Evolutionary conservation across 805 yeast species (phyloP).

Genomic region (Saturnispora sekii): DNA sequence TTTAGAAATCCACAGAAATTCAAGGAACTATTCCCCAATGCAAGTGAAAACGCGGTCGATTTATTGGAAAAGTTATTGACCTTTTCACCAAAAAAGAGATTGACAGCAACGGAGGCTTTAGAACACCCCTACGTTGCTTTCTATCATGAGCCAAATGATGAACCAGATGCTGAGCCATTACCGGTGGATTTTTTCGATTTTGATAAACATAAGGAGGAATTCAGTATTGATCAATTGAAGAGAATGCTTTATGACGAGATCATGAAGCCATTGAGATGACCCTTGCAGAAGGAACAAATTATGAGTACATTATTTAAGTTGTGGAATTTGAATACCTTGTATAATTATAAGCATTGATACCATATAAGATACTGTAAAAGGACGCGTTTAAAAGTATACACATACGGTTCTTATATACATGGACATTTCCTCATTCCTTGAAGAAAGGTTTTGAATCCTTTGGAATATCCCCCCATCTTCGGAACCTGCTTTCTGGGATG

Average conservation of each 20-base stretch:
- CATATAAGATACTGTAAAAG: neutral
- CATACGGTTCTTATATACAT: neutral
- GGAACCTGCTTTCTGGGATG: slow-evolving; percentile 32
- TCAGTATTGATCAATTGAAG: slow-evolving; percentile 69
- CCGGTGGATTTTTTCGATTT: slow-evolving; percentile 85
- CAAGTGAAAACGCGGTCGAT: slow-evolving; percentile 62
- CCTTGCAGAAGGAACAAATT: too few species aligned
- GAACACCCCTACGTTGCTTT: slow-evolving; percentile 74
- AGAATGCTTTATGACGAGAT: slow-evolving; percentile 73
- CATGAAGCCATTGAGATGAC: slow-evolving; percentile 37
- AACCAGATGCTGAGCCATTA: slow-evolving; percentile 76
- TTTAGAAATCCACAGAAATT: slow-evolving; percentile 54
- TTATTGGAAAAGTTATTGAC: slow-evolving; percentile 58
- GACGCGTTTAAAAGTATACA: neutral
- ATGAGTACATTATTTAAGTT: too few species aligned
- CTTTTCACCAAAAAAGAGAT: slow-evolving; percentile 75
- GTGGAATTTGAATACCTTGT: too few species aligned
- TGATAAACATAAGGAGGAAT: slow-evolving; percentile 72
- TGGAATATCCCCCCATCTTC: slow-evolving; percentile 8
- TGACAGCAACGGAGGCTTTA: slow-evolving; percentile 77
- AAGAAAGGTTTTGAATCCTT: slow-evolving; percentile 4
- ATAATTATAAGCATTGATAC: too few species aligned
- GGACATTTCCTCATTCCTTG: neutral
- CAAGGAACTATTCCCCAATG: slow-evolving; percentile 36
- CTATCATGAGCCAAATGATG: slow-evolving; percentile 94